Conservation (phyloP, 1,284 basidiomycete species). For the Moesziomyces sp. region DNA sequence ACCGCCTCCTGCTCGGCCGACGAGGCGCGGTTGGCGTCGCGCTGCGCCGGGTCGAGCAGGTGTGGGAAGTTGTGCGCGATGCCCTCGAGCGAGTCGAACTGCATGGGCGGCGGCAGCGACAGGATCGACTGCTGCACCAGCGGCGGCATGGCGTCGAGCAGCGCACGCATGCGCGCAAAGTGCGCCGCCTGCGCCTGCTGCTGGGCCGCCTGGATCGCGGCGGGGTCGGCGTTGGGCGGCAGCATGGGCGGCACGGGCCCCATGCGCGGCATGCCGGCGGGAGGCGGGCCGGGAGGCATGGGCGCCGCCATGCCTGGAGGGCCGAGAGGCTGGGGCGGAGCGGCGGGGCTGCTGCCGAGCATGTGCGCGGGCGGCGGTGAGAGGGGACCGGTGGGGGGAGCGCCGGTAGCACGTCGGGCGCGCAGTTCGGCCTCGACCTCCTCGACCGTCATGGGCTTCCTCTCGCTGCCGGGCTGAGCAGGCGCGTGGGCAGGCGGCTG, state of each 20-base stretch:
- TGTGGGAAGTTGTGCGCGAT: conserved; percentile 58
- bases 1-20: conserved; percentile 54
- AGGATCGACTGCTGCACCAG: conserved; percentile 60
- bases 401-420: conserved; percentile 23
- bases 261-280: conserved; percentile 23
- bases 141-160: conserved; percentile 61
- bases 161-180: conserved; percentile 60
- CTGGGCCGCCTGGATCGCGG: conserved; percentile 42
- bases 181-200: conserved; percentile 54
- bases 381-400: conserved; percentile 11
- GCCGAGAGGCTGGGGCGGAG: conserved; percentile 4
- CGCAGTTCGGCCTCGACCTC: conserved; percentile 89
- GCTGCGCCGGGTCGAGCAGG: conserved; percentile 50
- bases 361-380: conserved; percentile 4
- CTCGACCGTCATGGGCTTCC: conserved; percentile 79
- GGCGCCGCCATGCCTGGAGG: conserved; percentile 29
- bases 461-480: conserved; percentile 18
- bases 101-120: conserved; percentile 62
- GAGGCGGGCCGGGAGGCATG: conserved; percentile 13
- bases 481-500: conserved; percentile 39
- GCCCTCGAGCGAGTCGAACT: conserved; percentile 63
- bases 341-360: conserved; percentile 1
- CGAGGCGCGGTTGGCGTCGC: conserved; percentile 24
- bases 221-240: conserved; percentile 29
- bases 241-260: conserved; percentile 20